Evolutionary conservation across 768 basidiomycete species (phyloP), one percentile per base, ranked within the genome.

Genomic region (Dacryopinax primogenitus): DNA sequence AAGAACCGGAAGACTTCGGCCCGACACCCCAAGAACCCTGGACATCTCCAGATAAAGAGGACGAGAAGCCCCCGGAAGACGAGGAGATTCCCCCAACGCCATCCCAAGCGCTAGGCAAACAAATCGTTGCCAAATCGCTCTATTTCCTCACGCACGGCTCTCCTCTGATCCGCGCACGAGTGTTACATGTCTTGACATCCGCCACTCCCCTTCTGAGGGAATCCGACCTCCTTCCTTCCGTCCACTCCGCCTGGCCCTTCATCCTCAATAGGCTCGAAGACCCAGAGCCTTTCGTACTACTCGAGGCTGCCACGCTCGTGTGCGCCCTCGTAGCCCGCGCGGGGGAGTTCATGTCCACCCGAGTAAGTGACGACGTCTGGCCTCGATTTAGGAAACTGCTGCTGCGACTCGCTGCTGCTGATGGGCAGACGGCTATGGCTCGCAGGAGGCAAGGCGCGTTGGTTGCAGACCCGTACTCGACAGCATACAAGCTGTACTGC

Each of bases 331-430:
- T 84, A 0, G 76, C 71, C 36, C 79, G 89, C 68, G 82, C 85
- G 30, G 96, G 94, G 28, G 83, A 82, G 64, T 96, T 90, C 76
- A 94, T 98, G 89, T 82, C 81, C 62, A 79, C 84, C 34, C 79
- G 88, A 64, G 81, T 98, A 33, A 88, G 93, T 84, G 91, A 96
- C 68, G 90, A 97, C 68, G 82, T 92, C 21, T 98, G 95, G 94
- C 95, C 95, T 0, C 83, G 81, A 41, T 90, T 95, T 72, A 78
- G 76, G 37, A 70, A 68, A 9, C 78, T 96, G 65, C 75, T 97
- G 37, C 74, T 73, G 1, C 78, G 76, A 21, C 79, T 92, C 23
- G 83, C 85, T 64, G 74, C 73, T n/a, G 83, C 80, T 9, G 91
- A 95, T 68, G 72, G 79, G 39, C 76, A 77, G 18, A 90, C 76